Conservation (phyloP, 768 basidiomycete species). For the Rhodosporidiobolus odoratus region DNA sequence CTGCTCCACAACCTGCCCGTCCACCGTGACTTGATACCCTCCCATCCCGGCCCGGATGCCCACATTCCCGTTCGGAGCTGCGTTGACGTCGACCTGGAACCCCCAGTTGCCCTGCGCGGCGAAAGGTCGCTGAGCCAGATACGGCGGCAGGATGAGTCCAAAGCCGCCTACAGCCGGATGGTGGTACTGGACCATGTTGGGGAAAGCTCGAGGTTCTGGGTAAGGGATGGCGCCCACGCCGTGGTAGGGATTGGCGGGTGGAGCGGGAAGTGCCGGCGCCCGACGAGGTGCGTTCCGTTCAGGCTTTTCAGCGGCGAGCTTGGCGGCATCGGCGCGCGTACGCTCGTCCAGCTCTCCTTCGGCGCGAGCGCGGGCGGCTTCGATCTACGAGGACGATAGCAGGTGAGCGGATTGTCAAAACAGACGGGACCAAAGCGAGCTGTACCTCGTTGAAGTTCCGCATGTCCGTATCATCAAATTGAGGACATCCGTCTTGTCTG, state of each 20-base stretch:
- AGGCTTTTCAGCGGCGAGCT: conserved; percentile 17
- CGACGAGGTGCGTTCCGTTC: neutral
- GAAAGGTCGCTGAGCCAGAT: too few species aligned
- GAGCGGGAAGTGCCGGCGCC: neutral
- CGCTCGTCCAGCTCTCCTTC: conserved; percentile 10
- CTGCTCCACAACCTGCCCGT: too few species aligned
- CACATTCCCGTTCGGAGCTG: too few species aligned
- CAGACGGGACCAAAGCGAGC: neutral
- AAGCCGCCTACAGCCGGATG: too few species aligned
- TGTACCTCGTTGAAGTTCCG: conserved; percentile 22
- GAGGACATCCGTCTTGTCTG: conserved; percentile 2
- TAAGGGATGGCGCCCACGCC: too few species aligned
- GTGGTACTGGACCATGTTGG: too few species aligned
- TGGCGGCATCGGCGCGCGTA: neutral
- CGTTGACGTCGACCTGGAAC: too few species aligned
- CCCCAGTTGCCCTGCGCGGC: too few species aligned
- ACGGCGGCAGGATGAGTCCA: too few species aligned
- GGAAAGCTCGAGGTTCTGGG: too few species aligned
- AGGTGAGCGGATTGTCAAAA: neutral
- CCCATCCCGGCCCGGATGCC: neutral
- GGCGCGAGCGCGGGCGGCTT: conserved; percentile 33
- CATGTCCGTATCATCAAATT: conserved; percentile 27
- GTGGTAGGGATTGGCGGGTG: neutral
- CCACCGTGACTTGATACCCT: too few species aligned
- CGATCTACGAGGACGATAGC: conserved; percentile 9